Percentiles rank a stretch among this genome's conserved stretches.
Evolutionary conservation across 2,329 filamentous ascomycete genomes (phyloP).

Genomic region (Cladobotryum protrusum): DNA sequence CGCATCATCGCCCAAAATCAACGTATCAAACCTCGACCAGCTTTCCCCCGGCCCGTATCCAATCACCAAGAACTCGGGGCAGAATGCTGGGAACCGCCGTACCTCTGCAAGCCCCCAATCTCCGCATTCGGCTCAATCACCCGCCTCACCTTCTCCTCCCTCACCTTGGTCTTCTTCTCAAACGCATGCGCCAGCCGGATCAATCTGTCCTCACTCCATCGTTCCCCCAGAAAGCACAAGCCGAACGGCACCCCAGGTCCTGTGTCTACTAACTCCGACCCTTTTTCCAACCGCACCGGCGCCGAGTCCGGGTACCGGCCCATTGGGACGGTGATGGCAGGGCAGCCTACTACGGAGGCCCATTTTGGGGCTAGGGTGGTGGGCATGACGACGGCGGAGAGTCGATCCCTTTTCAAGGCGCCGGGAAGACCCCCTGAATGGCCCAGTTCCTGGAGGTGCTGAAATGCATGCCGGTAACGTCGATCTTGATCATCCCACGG

Average conservation of each 20-base stretch:
- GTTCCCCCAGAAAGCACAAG: conserved; percentile 51
- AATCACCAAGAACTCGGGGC: neutral
- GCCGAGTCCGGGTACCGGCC: conserved; percentile 8
- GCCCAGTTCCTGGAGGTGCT: conserved; percentile 48
- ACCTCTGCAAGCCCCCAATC: neutral
- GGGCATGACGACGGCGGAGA: conserved; percentile 56
- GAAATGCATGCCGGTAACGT: conserved; percentile 41
- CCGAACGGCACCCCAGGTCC: conserved; percentile 38
- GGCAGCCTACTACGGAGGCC: conserved; percentile 25
- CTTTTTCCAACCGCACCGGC: neutral
- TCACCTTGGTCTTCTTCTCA: conserved; percentile 45
- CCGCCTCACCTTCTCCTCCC: conserved; percentile 7
- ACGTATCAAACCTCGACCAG: no score
- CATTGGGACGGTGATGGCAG: conserved; percentile 53
- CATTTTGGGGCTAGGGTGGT: conserved; percentile 28
- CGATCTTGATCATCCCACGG: conserved; percentile 52
- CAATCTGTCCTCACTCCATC: conserved; percentile 50
- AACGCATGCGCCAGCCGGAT: conserved; percentile 61
- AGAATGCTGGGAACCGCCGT: neutral
- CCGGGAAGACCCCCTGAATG: conserved; percentile 56
- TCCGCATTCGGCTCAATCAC: conserved; percentile 5
- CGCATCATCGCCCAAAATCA: no score
- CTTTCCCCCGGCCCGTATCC: neutral
- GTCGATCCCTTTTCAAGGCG: conserved; percentile 45
- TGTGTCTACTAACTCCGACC: conserved; percentile 5